Evolutionary conservation across 208 protist genomes (phyloP), one percentile per base, ranked within the genome.

Genomic region (Histomonas meleagridis): DNA sequence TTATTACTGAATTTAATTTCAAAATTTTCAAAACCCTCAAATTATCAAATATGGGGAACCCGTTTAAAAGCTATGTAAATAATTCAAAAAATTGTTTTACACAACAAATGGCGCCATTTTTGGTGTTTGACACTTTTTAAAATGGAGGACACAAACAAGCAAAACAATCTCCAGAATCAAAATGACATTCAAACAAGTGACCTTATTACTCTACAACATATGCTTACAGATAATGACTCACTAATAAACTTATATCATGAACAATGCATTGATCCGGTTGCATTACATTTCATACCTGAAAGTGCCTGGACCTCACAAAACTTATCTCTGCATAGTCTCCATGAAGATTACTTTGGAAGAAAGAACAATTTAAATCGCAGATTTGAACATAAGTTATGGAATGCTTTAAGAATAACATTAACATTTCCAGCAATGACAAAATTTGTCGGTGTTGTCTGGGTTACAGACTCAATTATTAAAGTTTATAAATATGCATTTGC

Each of bases 371-470:
- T 86, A 38, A 86, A 43, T 10, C 23, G 76, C 23, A 40, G 76
- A 26, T 86, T 86, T 49, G 76, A 86, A 28, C 76, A 86, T n/a
- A 86, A 86, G 35, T 46, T 86, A 32, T 86, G 76, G 76, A 86
- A 86, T 55, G 43, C 40, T 18, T 46, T 86, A 32, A 43, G 46
- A 51, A 86, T 86, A 57, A 86, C 76, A 38, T 3, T 18, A 51
- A n/a, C n/a, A 57, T 55, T 55, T 16, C 76, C 76, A 57, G 55
- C 26, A 18, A 14, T 86, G 1, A 86, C 46, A 55, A 32, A 43
- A 55, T 51, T 86, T 35, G 46, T 86, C 21, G 76, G 76, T 51
- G 76, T 86, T 38, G 32, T 40, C 76, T 86, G 76, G 76, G 76
- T 86, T 26, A 48, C 51, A 18, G 26, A 86, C 7, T 18, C 26